Conservation (phyloP, 495 filamentous ascomycete genomes). For the Neurospora sp. region DNA sequence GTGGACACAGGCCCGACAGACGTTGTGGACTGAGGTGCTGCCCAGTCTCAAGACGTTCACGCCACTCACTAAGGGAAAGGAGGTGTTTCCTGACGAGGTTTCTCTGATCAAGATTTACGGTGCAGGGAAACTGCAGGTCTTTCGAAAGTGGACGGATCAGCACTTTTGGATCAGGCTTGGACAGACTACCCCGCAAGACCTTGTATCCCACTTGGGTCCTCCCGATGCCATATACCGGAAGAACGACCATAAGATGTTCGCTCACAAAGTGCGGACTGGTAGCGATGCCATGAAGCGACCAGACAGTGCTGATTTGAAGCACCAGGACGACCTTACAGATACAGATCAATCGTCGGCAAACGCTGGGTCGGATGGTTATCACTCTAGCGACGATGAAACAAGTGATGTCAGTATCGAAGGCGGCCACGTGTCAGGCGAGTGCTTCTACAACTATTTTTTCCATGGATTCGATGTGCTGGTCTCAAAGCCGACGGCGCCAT, state of each 20-base stretch:
- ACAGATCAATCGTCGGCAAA: conserved; percentile 77
- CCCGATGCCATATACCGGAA: conserved; percentile 95
- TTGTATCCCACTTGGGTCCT: conserved; percentile 80
- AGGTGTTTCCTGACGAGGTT: conserved; percentile 65
- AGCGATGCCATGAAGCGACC: conserved; percentile 36
- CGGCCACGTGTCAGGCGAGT: conserved; percentile 53
- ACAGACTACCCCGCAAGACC: conserved; percentile 79
- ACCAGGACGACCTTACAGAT: conserved; percentile 56
- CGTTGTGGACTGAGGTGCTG: conserved; percentile 63
- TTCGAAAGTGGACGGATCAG: conserved; percentile 46
- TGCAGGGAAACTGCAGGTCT: conserved; percentile 65
- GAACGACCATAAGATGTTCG: conserved; percentile 83
- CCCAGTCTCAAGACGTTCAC: conserved; percentile 49
- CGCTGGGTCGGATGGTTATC: conserved; percentile 57
- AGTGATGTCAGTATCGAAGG: conserved; percentile 40
- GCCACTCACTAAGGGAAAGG: conserved; percentile 47
- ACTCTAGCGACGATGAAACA: conserved; percentile 53
- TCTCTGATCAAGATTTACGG: conserved; percentile 67
- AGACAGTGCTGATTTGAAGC: conserved; percentile 39
- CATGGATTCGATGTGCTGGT: conserved; percentile 92
- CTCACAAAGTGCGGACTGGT: conserved; percentile 54
- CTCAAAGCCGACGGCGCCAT: conserved; percentile 59
- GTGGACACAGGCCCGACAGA: conserved; percentile 71
- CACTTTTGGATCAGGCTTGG: conserved; percentile 61
- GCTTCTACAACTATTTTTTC: conserved; percentile 94